Percentiles rank a stretch among this genome's conserved stretches.
Evolutionary conservation across 129 eudicot genomes (phyloP).

Genomic region (Pittosporum tobira): DNA sequence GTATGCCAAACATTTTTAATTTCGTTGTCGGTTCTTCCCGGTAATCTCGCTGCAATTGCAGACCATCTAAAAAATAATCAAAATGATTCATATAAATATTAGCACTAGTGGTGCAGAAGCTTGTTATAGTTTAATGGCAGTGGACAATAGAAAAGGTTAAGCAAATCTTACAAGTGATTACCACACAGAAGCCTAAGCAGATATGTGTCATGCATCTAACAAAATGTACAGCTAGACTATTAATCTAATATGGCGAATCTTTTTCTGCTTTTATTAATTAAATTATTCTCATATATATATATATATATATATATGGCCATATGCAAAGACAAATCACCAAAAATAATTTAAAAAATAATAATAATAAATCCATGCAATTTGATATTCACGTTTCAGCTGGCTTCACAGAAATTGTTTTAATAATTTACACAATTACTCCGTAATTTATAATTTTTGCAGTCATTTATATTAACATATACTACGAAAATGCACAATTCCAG

Average conservation of each 20-base stretch:
- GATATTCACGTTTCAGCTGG: no score
- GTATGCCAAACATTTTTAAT: constrained; percentile 86
- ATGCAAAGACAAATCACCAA: no score
- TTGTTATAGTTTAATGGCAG: background rate
- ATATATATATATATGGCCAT: no score
- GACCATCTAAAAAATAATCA: constrained; percentile 50
- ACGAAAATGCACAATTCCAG: no score
- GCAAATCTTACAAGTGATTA: no score
- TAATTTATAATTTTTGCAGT: no score
- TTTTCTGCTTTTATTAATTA: background rate
- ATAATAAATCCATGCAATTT: no score
- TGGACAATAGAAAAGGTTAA: background rate
- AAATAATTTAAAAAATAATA: no score
- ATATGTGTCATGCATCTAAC: background rate
- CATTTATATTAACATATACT: no score
- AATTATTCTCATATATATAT: background rate
- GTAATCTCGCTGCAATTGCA: constrained; percentile 56
- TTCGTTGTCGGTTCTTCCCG: constrained; percentile 79
- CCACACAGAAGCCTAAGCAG: constrained; percentile 18
- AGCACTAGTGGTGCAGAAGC: no score
- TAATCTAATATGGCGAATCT: background rate
- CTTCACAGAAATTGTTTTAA: no score
- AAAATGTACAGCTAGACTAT: background rate
- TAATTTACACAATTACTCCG: no score
- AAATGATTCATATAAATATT: background rate